A percentile compares a stretch with the other conserved stretches of the same genome.
phyloP scores from a whole-genome alignment of 73 alveolate genomes.

The Halteria grandinella region DNA sequence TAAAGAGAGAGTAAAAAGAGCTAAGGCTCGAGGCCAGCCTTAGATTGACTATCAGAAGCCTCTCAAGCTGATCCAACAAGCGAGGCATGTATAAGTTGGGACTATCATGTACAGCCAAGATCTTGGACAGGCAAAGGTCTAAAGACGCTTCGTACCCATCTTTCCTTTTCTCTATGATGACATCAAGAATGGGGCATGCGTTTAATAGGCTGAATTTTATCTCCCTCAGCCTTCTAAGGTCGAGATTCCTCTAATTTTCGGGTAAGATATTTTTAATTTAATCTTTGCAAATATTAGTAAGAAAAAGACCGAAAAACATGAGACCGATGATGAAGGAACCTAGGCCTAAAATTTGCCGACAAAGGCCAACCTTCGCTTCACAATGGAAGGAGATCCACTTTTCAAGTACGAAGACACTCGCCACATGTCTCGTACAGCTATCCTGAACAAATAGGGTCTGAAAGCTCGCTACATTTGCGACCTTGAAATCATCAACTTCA shows the following conservation, averaged over 20 bases:
- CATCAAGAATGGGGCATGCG: not conserved
- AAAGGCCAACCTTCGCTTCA: conserved; percentile 6
- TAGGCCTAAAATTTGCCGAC: not conserved
- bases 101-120: not conserved
- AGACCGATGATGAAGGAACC: not conserved
- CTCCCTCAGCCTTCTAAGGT: conserved; percentile 21
- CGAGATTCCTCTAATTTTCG: not conserved
- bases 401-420: conserved; percentile 38
- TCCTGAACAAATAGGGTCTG: not conserved
- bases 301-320: not conserved
- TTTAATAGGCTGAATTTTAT: not conserved
- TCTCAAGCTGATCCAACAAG: not conserved
- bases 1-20: not conserved
- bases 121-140: too few species aligned
- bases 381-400: conserved; percentile 23
- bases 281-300: not conserved
- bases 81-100: conserved; percentile 15
- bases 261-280: not conserved
- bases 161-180: conserved; percentile 48
- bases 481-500: conserved; percentile 18
- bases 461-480: conserved; percentile 13
- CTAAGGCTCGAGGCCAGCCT: not conserved
- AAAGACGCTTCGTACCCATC: conserved; percentile 43
- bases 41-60: not conserved
- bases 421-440: not conserved